Base-by-base conservation (phyloP, 345 rosid genomes). In the Boechera stricta region DNA sequence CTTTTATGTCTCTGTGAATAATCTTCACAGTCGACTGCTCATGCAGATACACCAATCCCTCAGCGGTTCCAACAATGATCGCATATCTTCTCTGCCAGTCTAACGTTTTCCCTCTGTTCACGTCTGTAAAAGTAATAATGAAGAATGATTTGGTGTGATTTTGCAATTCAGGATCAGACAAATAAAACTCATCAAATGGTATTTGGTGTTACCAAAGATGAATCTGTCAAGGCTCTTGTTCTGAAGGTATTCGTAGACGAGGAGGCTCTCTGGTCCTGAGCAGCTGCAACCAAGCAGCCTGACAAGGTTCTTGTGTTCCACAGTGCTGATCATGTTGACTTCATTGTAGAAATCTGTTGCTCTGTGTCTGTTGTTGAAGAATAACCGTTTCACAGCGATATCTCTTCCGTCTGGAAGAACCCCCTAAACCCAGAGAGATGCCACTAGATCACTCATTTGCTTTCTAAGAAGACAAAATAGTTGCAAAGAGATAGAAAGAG, bases 251-350 rank as follows among this genome's bases (percentile, higher is more conserved):
- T 95, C 98, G 57, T 95, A 92, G 77, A 95, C 94, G 0, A 92
- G 97, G 39, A 95, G 97, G 72, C 96, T 95, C 83, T 95, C 99
- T 36, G 97, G 96, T 72, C 98, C 96, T 2, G 99, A 82, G 65
- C 97, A 90, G 79, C 94, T 88, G 80, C 98, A 92, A 59, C 99
- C 99, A 64, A 92, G 80, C 26, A 95, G 79, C 65, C 99, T 82
- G 38, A 95, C 99, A 44, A 94, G 90, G 75, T 94, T 94, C 82
- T 87, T 92, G 84, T 94, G 99, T 64, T 95, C 98, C 63, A 88
- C 90, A 5, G 84, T 83, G 77, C 97, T 89, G 48, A 92, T 92
- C 64, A 95, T 92, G 84, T 95, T 90, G 21, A 95, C 91, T 79
- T 95, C 98, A 75, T 95, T 89, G 84, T 84, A 92, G 87, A 95